Evolutionary conservation across 129 eudicot genomes (phyloP).

Genomic region (Kitagawia praeruptora): DNA sequence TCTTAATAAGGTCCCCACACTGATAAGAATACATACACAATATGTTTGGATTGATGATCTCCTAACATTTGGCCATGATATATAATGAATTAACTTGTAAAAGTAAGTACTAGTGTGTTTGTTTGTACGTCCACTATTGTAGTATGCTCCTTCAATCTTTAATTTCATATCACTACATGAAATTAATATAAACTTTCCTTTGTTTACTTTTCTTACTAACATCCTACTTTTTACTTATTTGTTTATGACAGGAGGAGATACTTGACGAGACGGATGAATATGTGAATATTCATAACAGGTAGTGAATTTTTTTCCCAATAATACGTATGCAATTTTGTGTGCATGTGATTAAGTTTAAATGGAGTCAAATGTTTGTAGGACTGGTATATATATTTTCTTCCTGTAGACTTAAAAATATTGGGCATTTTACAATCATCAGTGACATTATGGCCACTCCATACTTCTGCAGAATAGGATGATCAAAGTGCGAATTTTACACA

Average conservation of each 20-base stretch:
- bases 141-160: not conserved
- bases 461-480: not conserved
- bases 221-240: not conserved
- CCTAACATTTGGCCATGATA: not conserved
- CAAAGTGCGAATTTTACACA: not conserved
- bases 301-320: not conserved
- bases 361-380: not conserved
- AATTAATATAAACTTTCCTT: not conserved
- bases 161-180: not conserved
- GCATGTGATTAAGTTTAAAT: not conserved
- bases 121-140: not conserved
- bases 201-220: not conserved
- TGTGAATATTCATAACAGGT: slow-evolving; percentile 97
- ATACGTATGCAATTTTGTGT: not conserved
- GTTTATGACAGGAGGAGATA: slow-evolving; percentile 81
- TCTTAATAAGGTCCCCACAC: not conserved
- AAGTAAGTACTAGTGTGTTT: not conserved
- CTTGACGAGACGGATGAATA: slow-evolving; percentile 97
- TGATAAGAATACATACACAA: not conserved
- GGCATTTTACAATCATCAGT: not conserved
- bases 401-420: not conserved
- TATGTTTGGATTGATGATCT: not conserved
- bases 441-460: not conserved
- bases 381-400: not conserved
- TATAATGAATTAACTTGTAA: not conserved